These are phyloP conservation scores for Leishmania major DNA, from an alignment of 208 protist genomes.

Conservation along the genomic window DNA sequence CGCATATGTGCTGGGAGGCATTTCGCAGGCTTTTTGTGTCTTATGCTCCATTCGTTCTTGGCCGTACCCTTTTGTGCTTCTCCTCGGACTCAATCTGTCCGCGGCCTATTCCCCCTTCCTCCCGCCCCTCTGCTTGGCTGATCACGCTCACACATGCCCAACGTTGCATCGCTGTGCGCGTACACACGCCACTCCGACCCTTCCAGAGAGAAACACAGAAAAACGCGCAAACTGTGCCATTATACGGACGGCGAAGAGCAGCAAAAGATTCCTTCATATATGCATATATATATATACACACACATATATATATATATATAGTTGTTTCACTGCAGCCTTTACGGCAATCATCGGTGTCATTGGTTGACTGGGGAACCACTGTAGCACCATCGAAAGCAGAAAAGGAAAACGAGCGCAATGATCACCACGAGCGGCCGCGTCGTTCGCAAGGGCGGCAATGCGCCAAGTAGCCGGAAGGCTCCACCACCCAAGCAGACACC, in stretches of 20 bases:
- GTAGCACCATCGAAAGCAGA: neutral
- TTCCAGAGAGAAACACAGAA: neutral
- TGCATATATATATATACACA: neutral
- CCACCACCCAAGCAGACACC: conserved; percentile 47
- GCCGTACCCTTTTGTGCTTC: neutral
- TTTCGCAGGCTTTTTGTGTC: neutral
- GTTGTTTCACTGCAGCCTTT: neutral
- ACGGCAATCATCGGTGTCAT: neutral
- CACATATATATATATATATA: neutral
- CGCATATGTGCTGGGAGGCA: neutral
- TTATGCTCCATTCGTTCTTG: neutral
- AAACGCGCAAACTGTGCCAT: neutral
- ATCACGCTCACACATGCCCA: neutral
- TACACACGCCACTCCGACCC: neutral
- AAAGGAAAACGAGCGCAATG: conserved; percentile 29
- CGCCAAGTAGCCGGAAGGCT: conserved; percentile 26
- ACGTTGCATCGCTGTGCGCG: neutral
- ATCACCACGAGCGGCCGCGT: conserved; percentile 75
- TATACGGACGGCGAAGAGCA: neutral
- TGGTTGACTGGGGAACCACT: neutral
- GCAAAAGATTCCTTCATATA: neutral
- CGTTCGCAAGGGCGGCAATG: conserved; percentile 56
- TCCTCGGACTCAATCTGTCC: neutral
- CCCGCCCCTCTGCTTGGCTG: neutral
- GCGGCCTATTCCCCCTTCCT: neutral